Evolutionary conservation across 495 filamentous ascomycete species (phyloP).

Genomic region (Platismatia glauca): DNA sequence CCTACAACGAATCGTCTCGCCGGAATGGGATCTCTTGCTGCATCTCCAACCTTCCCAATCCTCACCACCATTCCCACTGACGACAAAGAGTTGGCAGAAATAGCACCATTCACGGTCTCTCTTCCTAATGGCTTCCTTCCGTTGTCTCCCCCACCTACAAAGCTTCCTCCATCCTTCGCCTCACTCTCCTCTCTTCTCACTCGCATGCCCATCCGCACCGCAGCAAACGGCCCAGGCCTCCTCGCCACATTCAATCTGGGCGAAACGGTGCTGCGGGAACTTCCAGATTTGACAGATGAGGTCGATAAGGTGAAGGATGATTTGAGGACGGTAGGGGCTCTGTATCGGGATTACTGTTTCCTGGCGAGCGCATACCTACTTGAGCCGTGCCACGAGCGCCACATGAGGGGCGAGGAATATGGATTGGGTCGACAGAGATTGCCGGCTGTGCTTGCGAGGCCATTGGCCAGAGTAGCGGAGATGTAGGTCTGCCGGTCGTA

Average conservation of each 20-base stretch:
- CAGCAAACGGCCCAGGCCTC: conserved; percentile 61
- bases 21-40: conserved; percentile 3
- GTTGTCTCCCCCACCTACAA: conserved; percentile 32
- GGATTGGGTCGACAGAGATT: conserved; percentile 31
- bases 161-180: conserved; percentile 56
- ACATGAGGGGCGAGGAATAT: conserved; percentile 9
- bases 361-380: conserved; percentile 79
- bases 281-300: conserved; percentile 64
- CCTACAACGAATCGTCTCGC: background rate
- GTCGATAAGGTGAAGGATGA: conserved; percentile 63
- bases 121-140: conserved; percentile 66
- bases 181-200: conserved; percentile 59
- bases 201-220: conserved; percentile 64
- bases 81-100: conserved; percentile 10
- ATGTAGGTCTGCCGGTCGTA: conserved; percentile 49
- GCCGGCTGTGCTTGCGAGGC: conserved; percentile 7
- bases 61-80: conserved; percentile 1
- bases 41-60: conserved; percentile 2
- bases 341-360: conserved; percentile 87
- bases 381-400: conserved; percentile 78
- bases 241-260: conserved; percentile 65
- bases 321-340: conserved; percentile 65
- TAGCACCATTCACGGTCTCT: conserved; percentile 76
- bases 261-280: conserved; percentile 50
- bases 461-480: conserved; percentile 48